Conservation (phyloP, 495 filamentous ascomycete genomes). For the Penicillium pulvis region DNA sequence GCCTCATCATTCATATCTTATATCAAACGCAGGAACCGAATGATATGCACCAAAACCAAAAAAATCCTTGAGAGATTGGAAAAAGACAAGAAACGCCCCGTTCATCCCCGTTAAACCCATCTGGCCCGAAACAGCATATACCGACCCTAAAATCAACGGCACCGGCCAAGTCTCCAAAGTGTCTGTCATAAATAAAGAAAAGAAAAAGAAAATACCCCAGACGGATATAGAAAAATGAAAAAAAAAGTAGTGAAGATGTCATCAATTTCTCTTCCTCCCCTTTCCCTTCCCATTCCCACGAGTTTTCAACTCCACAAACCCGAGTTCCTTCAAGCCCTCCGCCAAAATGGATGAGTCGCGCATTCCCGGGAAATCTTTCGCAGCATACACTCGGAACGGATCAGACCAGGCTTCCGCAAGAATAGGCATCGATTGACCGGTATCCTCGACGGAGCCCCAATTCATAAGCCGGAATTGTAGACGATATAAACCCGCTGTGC, state of each 20-base stretch:
- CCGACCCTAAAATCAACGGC: not conserved
- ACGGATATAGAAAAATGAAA: not conserved
- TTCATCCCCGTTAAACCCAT: not conserved
- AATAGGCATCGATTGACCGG: constrained; percentile 63
- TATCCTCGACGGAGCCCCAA: constrained; percentile 47
- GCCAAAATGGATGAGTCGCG: constrained; percentile 50
- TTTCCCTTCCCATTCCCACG: constrained; percentile 49
- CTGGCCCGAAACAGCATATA: not conserved
- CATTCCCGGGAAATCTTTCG: constrained; percentile 99
- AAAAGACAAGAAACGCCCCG: not conserved
- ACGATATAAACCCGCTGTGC: constrained; percentile 80
- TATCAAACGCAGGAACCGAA: constrained; percentile 3
- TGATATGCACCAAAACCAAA: not conserved
- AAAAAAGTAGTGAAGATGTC: not conserved
- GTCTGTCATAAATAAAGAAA: not conserved
- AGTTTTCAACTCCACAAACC: constrained; percentile 50
- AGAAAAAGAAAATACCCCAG: not conserved
- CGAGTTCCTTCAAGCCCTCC: constrained; percentile 45
- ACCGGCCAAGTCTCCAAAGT: not conserved
- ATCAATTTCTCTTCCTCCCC: constrained; percentile 33
- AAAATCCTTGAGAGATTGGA: not conserved
- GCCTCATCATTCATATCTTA: constrained; percentile 11
- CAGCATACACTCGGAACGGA: constrained; percentile 84
- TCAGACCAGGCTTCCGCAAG: constrained; percentile 71
- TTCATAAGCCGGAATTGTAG: constrained; percentile 88